These are phyloP conservation scores for Emmonsia crescens DNA, from an alignment of 2,329 filamentous ascomycete genomes.

Conservation along the genomic window DNA sequence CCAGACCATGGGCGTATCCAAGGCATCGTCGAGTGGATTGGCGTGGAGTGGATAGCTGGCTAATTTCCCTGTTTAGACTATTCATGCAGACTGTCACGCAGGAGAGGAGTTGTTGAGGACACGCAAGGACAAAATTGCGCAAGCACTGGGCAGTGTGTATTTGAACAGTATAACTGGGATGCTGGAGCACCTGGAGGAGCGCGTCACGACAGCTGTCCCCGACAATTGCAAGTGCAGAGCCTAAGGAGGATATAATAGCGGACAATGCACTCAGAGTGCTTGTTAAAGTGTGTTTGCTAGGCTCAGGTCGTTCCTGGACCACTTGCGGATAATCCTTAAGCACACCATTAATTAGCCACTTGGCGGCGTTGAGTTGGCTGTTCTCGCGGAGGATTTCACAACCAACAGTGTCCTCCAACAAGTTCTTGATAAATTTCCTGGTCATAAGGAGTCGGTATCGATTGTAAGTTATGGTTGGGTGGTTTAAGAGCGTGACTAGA, in stretches of 20 bases:
- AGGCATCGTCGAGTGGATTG: slow-evolving; percentile 75
- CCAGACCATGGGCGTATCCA: slow-evolving; percentile 83
- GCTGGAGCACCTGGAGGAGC: slow-evolving; percentile 78
- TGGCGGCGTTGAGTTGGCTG: slow-evolving; percentile 73
- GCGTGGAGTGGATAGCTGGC: slow-evolving; percentile 60
- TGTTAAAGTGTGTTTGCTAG: slow-evolving; percentile 74
- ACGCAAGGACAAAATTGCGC: slow-evolving; percentile 77
- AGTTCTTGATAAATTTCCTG: slow-evolving; percentile 69
- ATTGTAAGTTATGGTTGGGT: slow-evolving; percentile 65
- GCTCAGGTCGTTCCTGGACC: slow-evolving; percentile 75
- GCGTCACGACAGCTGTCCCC: slow-evolving; percentile 79
- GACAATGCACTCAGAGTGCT: slow-evolving; percentile 68
- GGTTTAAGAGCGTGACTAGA: slow-evolving; percentile 67
- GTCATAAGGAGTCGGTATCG: slow-evolving; percentile 79
- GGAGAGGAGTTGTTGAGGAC: slow-evolving; percentile 80
- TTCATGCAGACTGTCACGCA: slow-evolving; percentile 96
- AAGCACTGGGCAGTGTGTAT: slow-evolving; percentile 79
- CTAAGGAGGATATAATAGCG: slow-evolving; percentile 66
- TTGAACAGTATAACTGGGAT: slow-evolving; percentile 93
- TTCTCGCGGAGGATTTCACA: slow-evolving; percentile 76
- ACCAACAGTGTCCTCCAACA: slow-evolving; percentile 76
- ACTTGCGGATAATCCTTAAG: slow-evolving; percentile 91
- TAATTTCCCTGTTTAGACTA: slow-evolving; percentile 77
- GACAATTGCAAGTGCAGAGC: slow-evolving; percentile 67
- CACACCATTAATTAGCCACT: slow-evolving; percentile 71